Evolutionary conservation across 345 rosid genomes (phyloP), one percentile per base, ranked within the genome.

Genomic region (Hypericum androsaemum): DNA sequence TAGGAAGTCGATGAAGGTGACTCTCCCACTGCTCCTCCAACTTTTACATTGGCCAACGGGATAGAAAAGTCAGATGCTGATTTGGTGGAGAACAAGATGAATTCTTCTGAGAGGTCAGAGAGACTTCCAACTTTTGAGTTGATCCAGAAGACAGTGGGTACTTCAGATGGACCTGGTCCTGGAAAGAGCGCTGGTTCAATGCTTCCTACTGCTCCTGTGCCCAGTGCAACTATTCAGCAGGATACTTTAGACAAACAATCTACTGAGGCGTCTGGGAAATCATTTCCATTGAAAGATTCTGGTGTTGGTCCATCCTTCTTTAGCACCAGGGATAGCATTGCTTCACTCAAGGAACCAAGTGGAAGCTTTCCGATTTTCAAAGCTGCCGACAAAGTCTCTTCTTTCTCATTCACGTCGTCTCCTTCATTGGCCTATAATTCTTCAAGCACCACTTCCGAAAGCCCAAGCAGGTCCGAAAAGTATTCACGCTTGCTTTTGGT

Each of bases 1-100:
- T 68, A 92, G 98, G 97, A 82, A 41, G 60, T 78, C 79, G 98
- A 85, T 56, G 88, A 81, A 60, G 90, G 81, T 39, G 71, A 53
- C 41, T 39, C 51, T 60, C 32, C 60, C 48, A 22, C 32, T 22
- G 75, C 63, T 56, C 56, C 39, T 16, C 54, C 56, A 35, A 52
- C 77, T 67, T 50, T 71, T 60, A 41, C 58, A 37, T 49, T 47
- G 41, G 57, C 35, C 58, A 71, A 61, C 47, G 68, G 58, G 57
- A 66, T 48, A 60, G 80, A 64, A 49, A 76, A 77, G 72, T 60
- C 40, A 52, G 72, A 67, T 55, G 43, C 44, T 50, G 39, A 56
- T 16, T 59, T 47, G 13, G 47, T 43, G 39, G 84, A 62, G 53
- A 64, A 56, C 60, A 60, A 56, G 65, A 57, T 41, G 39, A 39